Base-by-base conservation (phyloP, 106 monocot species). In the Dioscorea zingiberensis region DNA sequence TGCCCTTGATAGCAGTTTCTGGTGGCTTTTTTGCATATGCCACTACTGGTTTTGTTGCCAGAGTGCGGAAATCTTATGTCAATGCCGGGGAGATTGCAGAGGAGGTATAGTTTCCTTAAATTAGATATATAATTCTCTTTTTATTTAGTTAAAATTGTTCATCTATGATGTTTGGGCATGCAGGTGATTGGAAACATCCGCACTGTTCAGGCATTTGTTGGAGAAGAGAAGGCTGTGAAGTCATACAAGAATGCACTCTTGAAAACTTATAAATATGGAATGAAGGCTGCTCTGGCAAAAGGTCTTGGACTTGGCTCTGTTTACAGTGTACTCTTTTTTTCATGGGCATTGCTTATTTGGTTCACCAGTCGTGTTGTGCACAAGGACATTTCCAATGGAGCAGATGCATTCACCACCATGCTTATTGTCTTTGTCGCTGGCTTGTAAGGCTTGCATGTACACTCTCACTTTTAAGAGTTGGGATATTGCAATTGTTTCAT, bases 261-360 rank as follows among this genome's bases (percentile, higher is more conserved):
- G 15, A 58, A 63, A 21, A 68, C 81, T 11, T 76, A 72, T 57
- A 47, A 57, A 27, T 76, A 68, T 26, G 81, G 81, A 0, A 47
- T 66, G 51, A 81, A 76, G 62, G 81, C 71, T 0, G 81, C 75
- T 14, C 32, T 81, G 12, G 81, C 71, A 11, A 76, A 71, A 24
- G 81, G 81, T 13, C 51, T 76, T 12, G 81, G 81, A 21, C 62
- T 81, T 15, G 81, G 81, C 11, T 67, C 72, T 6, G 28, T 76
- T 10, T 61, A 72, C 49, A 62, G 66, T 47, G 67, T 71, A 4
- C 76, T 81, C 22, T 76, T 76, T 61, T 72, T 61, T 46, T 76
- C 81, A 9, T 81, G 81, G 76, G 79, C 75, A 38, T 62, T 81
- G 67, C 81, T 81, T 11, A 54, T 81, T 4, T 81, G 81, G 81